Conservation (phyloP, 306 rosid genomes). For the Gleditsia sinensis region DNA sequence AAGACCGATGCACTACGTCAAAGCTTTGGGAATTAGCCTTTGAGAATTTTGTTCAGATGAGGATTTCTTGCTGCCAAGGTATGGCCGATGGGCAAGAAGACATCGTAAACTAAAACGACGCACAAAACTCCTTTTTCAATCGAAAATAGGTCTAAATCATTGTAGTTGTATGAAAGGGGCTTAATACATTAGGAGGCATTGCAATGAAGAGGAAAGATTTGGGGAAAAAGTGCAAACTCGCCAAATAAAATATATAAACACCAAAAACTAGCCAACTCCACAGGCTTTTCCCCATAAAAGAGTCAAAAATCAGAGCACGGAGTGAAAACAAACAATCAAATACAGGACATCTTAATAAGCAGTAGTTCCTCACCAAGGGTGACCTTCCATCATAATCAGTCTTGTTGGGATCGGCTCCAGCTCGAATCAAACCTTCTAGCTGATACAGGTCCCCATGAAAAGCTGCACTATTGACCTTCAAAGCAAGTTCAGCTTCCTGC, state of each 20-base stretch:
- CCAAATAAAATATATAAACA: not conserved
- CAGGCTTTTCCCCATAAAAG: not conserved
- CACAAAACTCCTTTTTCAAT: no score
- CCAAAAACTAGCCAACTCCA: not conserved
- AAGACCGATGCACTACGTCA: no score
- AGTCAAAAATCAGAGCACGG: constrained; percentile 11
- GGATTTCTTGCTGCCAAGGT: no score
- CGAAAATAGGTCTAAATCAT: no score
- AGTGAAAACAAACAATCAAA: constrained; percentile 15
- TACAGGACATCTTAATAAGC: constrained; percentile 26
- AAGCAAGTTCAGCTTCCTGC: constrained; percentile 90
- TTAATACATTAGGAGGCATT: no score
- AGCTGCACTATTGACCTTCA: constrained; percentile 86
- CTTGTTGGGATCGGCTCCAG: constrained; percentile 92
- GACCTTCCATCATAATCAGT: constrained; percentile 97
- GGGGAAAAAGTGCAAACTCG: not conserved
- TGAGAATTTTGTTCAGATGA: no score
- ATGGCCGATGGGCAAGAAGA: no score
- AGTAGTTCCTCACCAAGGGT: constrained; percentile 68
- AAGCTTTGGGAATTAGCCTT: no score
- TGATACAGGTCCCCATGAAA: constrained; percentile 76
- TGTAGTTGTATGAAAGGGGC: no score
- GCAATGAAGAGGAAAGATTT: not conserved
- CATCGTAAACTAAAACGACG: no score
- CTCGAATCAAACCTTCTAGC: constrained; percentile 74